Evolutionary conservation across 1,284 basidiomycete species (phyloP), one percentile per base, ranked within the genome.

Genomic region (Coniferiporia sulphurascens): DNA sequence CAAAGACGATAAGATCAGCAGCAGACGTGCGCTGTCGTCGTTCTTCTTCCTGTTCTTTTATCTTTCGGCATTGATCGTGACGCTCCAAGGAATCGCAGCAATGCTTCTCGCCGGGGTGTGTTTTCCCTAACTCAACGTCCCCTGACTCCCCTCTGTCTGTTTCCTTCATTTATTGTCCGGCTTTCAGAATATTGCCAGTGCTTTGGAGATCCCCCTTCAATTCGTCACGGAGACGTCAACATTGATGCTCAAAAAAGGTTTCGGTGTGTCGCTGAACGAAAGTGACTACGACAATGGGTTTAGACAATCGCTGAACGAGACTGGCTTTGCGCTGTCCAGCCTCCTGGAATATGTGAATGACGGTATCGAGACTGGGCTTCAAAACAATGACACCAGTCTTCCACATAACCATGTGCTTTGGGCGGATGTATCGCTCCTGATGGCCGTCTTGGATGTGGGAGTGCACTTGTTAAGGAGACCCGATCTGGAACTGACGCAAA

Each of bases 31-130:
- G n/a, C 54, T 62, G 22, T 41, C 44, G 1, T 32, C 48, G 34
- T 62, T 62, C 53, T 59, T 62, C 41, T 59, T 59, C 43, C 52
- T 55, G 35, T 62, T 50, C 51, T 49, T 59, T 32, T 62, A 49
- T 17, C 17, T 62, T 19, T 55, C 55, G 10, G 58, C 61, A 15
- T 41, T 62, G 34, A 59, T 62, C 35, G 49, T 62, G 27, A 62
- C 58, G 17, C 48, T 62, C 21, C 60, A 61, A 52, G 60, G 60
- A 41, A 55, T 58, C 15, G 49, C 56, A 9, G 52, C 56, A n/a
- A 48, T 61, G 56, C 34, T 61, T 13, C 34, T 15, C 12, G 50
- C 54, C 19, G 60, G 55, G 21, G 60, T 61, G 46, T 32, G 60
- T 50, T 6, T 9, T 1, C 12, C 35, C 2, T 50, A 8, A 9